Base-by-base conservation (phyloP, 495 filamentous ascomycete species). In the Massariosphaeria phaeospora region DNA sequence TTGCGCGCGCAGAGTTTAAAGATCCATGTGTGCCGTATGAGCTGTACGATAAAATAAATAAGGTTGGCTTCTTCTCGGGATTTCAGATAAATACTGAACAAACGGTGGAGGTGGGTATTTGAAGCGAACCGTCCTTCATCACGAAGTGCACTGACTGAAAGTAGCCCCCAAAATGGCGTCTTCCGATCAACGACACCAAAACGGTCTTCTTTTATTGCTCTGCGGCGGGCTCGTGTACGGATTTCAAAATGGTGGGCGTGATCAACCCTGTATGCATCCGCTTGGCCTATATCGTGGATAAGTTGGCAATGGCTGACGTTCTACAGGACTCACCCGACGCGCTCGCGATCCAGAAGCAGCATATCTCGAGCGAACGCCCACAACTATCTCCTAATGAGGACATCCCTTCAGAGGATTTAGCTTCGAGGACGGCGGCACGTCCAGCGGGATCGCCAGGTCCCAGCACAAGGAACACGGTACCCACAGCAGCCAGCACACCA, bases 191-290 rank as follows among this genome's bases (percentile, higher is more conserved):
- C 59, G 73, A 78, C 60, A 82, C 78, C 0, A 53, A 72, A 5
- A 76, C 80, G 4, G 72, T 81, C 24, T 83, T 80, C 63, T 82
- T 73, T 67, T 84, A 85, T 66, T 84, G 79, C 67, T 66, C 69
- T 0, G 76, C 78, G 4, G 69, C 73, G 0, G 63, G 61, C 7
- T 67, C 65, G 9, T 77, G 27, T 41, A 71, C 63, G 33, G 48
- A 61, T 12, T 72, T 54, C 26, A 45, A 61, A 5, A 77, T 76
- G 75, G 62, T 72, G n/a, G 69, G 69, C 35, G 73, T 67, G 11
- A 73, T 76, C 59, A 76, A 76, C 43, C 59, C 67, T 9, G 48
- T 49, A 49, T 12, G 41, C n/a, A 2, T n/a, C 13, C 2, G n/a
- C 35, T n/a, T n/a, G n/a, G n/a, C n/a, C n/a, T n/a, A n/a, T 7